Evolutionary conservation across 2,329 filamentous ascomycete genomes (phyloP).

Genomic region (Alternaria longipes): DNA sequence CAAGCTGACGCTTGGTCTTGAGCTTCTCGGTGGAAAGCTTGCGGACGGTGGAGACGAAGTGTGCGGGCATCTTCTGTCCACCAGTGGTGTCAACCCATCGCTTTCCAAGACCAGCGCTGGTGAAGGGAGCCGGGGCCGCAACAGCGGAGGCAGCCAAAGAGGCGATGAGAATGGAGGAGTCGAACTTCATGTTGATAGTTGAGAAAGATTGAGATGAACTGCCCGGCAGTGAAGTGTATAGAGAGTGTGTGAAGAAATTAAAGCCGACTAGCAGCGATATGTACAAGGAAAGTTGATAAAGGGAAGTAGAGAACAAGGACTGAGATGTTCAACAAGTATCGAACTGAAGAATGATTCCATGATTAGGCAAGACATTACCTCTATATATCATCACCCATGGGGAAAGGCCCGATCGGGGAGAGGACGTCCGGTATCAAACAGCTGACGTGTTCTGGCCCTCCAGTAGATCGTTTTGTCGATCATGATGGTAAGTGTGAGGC

Average conservation of each 20-base stretch:
- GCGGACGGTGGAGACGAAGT: slow-evolving; percentile 34
- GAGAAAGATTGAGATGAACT: slow-evolving; percentile 24
- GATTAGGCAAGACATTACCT: slow-evolving; percentile 1
- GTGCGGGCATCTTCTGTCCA: slow-evolving; percentile 33
- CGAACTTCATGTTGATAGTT: slow-evolving; percentile 40
- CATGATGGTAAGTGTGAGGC: slow-evolving; percentile 1
- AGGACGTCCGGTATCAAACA: slow-evolving; percentile 16
- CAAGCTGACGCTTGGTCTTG: slow-evolving; percentile 10
- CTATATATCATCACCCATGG: slow-evolving; percentile 16
- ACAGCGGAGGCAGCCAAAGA: slow-evolving; percentile 37
- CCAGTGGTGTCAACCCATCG: slow-evolving; percentile 37
- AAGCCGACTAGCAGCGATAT: slow-evolving; percentile 42
- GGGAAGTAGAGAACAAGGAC: slow-evolving; percentile 17
- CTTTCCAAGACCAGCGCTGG: slow-evolving; percentile 25
- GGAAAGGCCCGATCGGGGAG: slow-evolving; percentile 8
- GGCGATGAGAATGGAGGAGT: slow-evolving; percentile 36
- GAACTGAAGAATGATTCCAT: slow-evolving; percentile 12
- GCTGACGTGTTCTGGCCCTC: slow-evolving; percentile 14
- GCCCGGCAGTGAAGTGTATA: slow-evolving; percentile 36
- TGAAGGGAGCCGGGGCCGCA: slow-evolving; percentile 37
- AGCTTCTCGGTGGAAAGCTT: slow-evolving; percentile 33
- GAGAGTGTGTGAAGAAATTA: slow-evolving; percentile 17
- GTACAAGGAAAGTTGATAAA: slow-evolving; percentile 17
- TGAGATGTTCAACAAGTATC: slow-evolving; percentile 18
- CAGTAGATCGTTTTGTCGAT: slow-evolving; percentile 4